Base-by-base conservation (phyloP, 2,329 filamentous ascomycete genomes). In the Neobulgaria alba region DNA sequence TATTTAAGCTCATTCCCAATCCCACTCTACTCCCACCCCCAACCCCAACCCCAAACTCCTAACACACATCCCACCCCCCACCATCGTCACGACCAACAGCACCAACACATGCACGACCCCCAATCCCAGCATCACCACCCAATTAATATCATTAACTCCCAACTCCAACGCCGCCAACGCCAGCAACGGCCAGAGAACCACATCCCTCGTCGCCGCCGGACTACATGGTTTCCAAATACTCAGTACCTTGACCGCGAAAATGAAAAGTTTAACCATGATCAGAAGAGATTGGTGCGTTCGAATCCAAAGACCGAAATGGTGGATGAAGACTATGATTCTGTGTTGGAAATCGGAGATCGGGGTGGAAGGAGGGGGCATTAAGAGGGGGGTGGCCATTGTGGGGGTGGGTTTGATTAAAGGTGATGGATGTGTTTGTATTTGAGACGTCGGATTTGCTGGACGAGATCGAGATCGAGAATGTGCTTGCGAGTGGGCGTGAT, bases 221-320 rank as follows among this genome's bases (percentile, higher is more conserved):
- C 77, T 77, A 59, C 88, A 95, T 1, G 81, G 74, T 34, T 72
- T 69, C 2, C 73, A 69, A 8, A 92, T 62, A 0, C 77, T 76
- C 10, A 72, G 63, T 7, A 88, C 63, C 60, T 94, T 95, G 36
- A 72, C 50, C 4, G 82, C 58, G 52, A 94, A 89, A 1, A 89
- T 52, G 1, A 61, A 52, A 2, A 85, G 61, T 35, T 80, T 79
- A 15, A 73, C 48, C 4, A 65, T 39, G 36, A 61, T 59, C 59
- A 61, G 54, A 47, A 61, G 49, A 4, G 55, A 53, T 16, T 56
- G 58, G 5, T 49, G 51, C 47, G 64, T 60, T 23, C 43, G 57
- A 31, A 49, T 47, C 54, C 57, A 63, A 31, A 52, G 55, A 48
- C 49, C 47, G 34, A 52, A 52, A 45, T 54, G 62, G 46, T 72